Conservation (phyloP, 306 rosid genomes). For the Styphnolobium japonicum region DNA sequence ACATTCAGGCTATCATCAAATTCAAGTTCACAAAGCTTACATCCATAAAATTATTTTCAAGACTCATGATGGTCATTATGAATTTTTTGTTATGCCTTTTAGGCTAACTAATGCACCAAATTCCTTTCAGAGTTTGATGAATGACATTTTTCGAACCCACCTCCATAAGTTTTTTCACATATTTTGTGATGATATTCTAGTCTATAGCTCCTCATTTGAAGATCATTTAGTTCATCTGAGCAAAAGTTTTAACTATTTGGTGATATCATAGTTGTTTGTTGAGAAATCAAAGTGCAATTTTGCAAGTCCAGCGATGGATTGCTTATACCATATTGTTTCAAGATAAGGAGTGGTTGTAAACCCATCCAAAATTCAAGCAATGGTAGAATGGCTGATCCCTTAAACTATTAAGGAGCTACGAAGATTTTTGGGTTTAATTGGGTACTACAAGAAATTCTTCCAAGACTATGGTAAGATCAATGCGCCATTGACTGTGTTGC, state of each 20-base stretch:
- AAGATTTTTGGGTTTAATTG: background rate
- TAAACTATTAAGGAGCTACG: background rate
- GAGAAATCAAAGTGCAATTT: background rate
- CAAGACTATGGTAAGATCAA: background rate
- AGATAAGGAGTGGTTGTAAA: background rate
- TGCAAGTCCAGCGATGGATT: background rate
- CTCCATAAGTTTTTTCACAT: background rate
- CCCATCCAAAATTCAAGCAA: background rate
- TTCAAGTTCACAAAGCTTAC: background rate
- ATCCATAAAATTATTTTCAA: no score
- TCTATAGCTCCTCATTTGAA: background rate
- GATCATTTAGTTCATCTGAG: background rate
- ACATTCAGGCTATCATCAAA: no score
- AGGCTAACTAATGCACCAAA: background rate
- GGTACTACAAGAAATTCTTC: background rate
- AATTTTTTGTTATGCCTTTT: no score
- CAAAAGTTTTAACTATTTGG: background rate
- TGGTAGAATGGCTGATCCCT: background rate
- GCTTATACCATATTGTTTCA: background rate
- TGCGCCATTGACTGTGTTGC: no score
- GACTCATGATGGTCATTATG: no score
- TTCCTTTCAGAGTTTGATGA: background rate
- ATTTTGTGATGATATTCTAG: background rate
- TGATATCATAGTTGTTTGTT: background rate
- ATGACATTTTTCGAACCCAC: background rate